phyloP scores from a whole-genome alignment of 805 yeast genomes.

The Pichia exigua region DNA sequence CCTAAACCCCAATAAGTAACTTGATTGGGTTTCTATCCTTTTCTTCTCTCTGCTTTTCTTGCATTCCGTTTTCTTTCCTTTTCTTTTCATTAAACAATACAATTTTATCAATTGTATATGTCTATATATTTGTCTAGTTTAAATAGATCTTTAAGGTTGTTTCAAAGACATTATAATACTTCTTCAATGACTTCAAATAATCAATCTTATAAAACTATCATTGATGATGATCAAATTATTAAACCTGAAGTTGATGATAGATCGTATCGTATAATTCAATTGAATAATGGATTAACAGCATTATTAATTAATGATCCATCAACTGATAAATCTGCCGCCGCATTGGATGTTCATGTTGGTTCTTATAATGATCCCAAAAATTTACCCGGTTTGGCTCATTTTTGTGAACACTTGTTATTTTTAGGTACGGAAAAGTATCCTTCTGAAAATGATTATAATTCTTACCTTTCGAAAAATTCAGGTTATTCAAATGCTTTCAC shows the following conservation, averaged over 20 bases:
- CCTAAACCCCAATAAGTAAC: no score
- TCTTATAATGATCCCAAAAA: constrained; percentile 59
- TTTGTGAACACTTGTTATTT: constrained; percentile 64
- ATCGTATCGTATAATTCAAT: constrained; percentile 54
- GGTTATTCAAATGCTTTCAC: constrained; percentile 93
- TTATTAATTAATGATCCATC: constrained; percentile 59
- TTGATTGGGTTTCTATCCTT: no score
- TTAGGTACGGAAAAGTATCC: constrained; percentile 79
- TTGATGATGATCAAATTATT: constrained; percentile 16
- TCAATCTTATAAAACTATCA: constrained; percentile 9
- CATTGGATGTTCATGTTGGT: constrained; percentile 73
- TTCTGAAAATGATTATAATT: constrained; percentile 62
- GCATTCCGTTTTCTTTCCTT: neutral
- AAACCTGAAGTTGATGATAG: constrained; percentile 66
- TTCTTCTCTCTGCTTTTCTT: neutral
- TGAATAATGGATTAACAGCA: constrained; percentile 52
- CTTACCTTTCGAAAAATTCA: constrained; percentile 72
- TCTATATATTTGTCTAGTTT: neutral
- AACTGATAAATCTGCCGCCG: constrained; percentile 71
- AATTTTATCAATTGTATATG: neutral
- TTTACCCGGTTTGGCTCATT: constrained; percentile 73
- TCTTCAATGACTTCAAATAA: neutral
- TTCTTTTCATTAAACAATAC: neutral
- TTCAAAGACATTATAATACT: neutral
- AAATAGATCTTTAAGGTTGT: neutral